Conservation (phyloP, 805 yeast genomes). For the Saccharomyces eubayanus region DNA sequence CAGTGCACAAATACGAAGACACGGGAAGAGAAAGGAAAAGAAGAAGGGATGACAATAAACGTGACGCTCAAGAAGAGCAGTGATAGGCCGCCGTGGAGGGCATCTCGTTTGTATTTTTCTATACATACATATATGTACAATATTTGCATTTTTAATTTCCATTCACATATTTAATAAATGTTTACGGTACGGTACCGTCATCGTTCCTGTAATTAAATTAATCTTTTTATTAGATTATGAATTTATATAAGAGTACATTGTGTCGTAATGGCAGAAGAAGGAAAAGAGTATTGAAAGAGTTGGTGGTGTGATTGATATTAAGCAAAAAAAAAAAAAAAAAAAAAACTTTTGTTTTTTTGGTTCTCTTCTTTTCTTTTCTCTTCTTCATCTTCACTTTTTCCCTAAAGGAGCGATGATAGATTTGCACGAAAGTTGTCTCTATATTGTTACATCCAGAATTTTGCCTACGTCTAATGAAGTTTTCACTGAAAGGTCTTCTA, state of each 20-base stretch:
- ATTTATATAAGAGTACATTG: not conserved
- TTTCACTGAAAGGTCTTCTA: conserved; percentile 67
- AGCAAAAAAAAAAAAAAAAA: not conserved
- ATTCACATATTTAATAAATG: not conserved
- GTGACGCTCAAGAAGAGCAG: conserved; percentile 4
- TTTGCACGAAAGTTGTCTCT: not conserved
- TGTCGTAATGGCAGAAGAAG: not conserved
- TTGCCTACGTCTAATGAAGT: conserved; percentile 75
- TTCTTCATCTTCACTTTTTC: not conserved
- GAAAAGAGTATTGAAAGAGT: not conserved
- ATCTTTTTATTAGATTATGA: not conserved
- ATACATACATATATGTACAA: not conserved
- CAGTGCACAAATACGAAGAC: conserved; percentile 52
- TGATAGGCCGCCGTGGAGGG: conserved; percentile 1
- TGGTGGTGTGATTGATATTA: not conserved
- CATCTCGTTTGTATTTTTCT: not conserved
- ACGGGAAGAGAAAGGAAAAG: conserved; percentile 10
- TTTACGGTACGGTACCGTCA: not conserved
- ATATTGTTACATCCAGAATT: conserved; percentile 62
- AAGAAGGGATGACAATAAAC: conserved; percentile 4
- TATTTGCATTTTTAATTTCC: not conserved
- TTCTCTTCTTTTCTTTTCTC: not conserved
- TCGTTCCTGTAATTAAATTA: not conserved
- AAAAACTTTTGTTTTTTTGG: not conserved
- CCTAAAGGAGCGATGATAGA: not conserved